phyloP scores from a whole-genome alignment of 495 filamentous ascomycete genomes.

The Trichoderma virens region DNA sequence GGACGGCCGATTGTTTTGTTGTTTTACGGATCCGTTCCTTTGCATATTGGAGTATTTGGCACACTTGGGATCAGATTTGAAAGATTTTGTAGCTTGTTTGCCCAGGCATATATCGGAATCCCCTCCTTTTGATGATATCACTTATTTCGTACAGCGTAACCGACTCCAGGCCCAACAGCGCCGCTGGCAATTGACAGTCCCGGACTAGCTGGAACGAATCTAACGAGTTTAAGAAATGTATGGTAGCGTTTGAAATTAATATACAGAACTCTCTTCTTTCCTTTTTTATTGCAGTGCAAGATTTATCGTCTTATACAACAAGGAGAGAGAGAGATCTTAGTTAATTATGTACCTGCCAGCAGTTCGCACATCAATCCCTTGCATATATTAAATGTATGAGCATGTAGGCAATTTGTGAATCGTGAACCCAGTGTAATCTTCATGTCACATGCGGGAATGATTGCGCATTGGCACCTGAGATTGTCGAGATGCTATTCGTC shows the following conservation, averaged over 20 bases:
- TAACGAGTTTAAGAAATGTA: neutral
- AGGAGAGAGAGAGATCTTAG: no score
- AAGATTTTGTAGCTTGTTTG: neutral
- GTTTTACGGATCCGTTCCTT: neutral
- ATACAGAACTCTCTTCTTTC: neutral
- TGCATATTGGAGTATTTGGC: constrained; percentile 4
- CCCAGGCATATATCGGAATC: neutral
- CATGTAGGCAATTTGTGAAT: no score
- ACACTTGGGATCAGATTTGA: neutral
- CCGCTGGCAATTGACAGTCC: neutral
- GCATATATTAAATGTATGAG: no score
- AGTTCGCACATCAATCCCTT: no score
- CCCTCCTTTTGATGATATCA: neutral
- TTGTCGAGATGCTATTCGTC: no score
- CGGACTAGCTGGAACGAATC: neutral
- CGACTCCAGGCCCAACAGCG: neutral
- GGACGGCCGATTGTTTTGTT: neutral
- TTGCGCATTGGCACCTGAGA: no score
- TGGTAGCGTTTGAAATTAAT: neutral
- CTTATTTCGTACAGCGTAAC: neutral
- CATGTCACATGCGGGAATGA: no score
- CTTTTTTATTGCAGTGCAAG: neutral
- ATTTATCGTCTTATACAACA: no score
- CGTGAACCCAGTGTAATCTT: no score
- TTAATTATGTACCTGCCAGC: no score